Evolutionary conservation across 1,139 yeast genomes (phyloP), one percentile per base, ranked within the genome.

Genomic region (Taphrina deformans): DNA sequence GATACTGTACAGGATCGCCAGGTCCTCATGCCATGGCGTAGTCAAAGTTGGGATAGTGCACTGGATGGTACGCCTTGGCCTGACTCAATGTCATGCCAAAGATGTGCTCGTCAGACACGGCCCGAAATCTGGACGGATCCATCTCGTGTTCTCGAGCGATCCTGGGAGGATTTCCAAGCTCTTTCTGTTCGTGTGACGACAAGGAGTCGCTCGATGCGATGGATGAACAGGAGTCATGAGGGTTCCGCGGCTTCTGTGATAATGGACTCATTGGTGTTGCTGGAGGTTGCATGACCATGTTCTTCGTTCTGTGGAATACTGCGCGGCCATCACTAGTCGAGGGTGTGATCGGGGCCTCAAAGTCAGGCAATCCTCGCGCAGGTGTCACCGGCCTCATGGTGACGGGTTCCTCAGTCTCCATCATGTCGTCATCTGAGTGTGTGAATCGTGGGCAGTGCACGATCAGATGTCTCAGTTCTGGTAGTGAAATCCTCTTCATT

Each of bases 401-500:
- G 24, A 40, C 41, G 3, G 48, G 56, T 24, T 24, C 63, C 21
- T 40, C 63, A 10, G 16, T 33, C 31, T 59, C 63, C 56, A 59
- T 59, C 4, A 50, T 16, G 10, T 40, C 53, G 4, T 59, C 63
- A 3, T 59, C 63, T 31, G 45, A 27, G 24, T 48, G 51, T 27
- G 71, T 70, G 45, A 72, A 69, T 23, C 65, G 65, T 16, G 66
- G 59, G 61, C 75, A 74, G 16, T 68, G 63, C 29, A 66, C 23
- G 40, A 76, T 70, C 53, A 66, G 23, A 14, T 65, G 63, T 26
- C 72, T 65, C 18, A 89, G 79, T 35, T 80, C 78, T 26, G 78
- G 73, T 62, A 89, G 76, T 3, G 82, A 72, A 2, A 85, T 82
- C 72, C 96, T 82, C 53, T 82, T 82, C 71, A 79, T 79, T 14